These are phyloP conservation scores for Mycena leptocephala DNA, from an alignment of 768 basidiomycete species.

Conservation along the genomic window DNA sequence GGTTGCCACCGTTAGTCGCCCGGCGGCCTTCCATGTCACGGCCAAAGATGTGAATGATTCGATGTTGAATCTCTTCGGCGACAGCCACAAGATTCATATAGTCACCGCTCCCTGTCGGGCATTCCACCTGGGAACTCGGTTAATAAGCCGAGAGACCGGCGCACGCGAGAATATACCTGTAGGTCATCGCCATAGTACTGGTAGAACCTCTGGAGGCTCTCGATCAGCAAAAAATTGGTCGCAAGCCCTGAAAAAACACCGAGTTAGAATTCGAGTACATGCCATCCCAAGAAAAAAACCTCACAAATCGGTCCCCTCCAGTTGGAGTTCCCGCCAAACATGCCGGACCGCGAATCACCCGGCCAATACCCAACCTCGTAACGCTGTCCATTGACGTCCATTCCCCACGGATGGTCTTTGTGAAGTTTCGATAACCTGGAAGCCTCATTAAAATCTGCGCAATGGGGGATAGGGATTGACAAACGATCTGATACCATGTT, in stretches of 20 bases:
- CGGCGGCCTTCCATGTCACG: slow-evolving; percentile 89
- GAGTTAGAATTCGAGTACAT: slow-evolving; percentile 6
- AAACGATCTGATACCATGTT: slow-evolving; percentile 96
- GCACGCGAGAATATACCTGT: slow-evolving; percentile 58
- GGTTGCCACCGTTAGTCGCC: slow-evolving; percentile 93
- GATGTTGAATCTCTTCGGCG: slow-evolving; percentile 98
- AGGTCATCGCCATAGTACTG: slow-evolving; percentile 97
- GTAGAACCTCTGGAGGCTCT: slow-evolving; percentile 96
- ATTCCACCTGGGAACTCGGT: slow-evolving; percentile 77
- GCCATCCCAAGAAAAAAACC: slow-evolving; percentile 38
- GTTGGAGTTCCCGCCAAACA: slow-evolving; percentile 99
- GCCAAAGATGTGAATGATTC: slow-evolving; percentile 99
- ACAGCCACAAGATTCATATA: slow-evolving; percentile 96
- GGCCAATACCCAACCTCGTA: slow-evolving; percentile 99
- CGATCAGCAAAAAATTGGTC: slow-evolving; percentile 95
- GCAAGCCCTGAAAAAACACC: slow-evolving; percentile 80
- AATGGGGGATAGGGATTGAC: slow-evolving; percentile 48
- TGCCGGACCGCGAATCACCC: slow-evolving; percentile 95
- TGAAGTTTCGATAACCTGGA: slow-evolving; percentile 90
- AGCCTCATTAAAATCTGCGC: not conserved
- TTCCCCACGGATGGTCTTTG: slow-evolving; percentile 94
- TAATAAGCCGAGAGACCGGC: not conserved
- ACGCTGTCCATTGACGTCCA: slow-evolving; percentile 92
- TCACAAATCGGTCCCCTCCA: slow-evolving; percentile 94
- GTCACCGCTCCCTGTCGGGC: slow-evolving; percentile 97